Percentiles rank a stretch among this genome's conserved stretches.
phyloP scores from a whole-genome alignment of 176 grass and related monocot species.

The Rhynchospora tenuis region DNA sequence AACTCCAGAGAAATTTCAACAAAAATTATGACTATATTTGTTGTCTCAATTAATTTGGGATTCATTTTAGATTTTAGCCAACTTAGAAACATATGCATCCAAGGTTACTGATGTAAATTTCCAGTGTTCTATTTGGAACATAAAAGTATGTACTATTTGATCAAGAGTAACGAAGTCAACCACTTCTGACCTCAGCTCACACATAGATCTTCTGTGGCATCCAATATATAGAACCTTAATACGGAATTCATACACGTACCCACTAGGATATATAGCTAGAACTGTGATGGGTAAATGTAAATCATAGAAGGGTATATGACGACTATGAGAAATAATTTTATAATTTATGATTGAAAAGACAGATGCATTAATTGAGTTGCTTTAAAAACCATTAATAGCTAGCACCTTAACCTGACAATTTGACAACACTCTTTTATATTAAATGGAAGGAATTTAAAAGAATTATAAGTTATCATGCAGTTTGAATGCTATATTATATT shows the following conservation, averaged over 20 bases:
- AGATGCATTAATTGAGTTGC: neutral
- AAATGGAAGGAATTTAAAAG: too few species aligned
- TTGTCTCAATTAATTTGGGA: neutral
- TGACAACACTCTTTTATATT: too few species aligned
- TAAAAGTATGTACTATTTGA: neutral
- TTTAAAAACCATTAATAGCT: neutral
- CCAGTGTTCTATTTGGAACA: neutral
- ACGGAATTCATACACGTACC: neutral
- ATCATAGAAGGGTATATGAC: neutral
- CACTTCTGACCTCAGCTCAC: neutral
- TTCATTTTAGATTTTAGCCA: neutral
- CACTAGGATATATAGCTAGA: neutral
- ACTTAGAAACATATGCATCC: neutral
- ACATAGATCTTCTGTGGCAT: neutral
- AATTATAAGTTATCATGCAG: too few species aligned
- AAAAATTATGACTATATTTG: neutral
- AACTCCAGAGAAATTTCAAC: neutral
- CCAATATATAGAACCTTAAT: neutral
- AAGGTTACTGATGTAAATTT: neutral
- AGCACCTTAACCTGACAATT: too few species aligned
- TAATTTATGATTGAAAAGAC: neutral
- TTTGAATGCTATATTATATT: too few species aligned
- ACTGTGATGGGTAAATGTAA: neutral
- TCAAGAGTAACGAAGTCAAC: neutral
- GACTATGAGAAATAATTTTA: neutral